Percentiles rank a stretch among this genome's conserved stretches.
phyloP scores from a whole-genome alignment of 1,139 yeast genomes.

The Kodamaea derodonti region DNA sequence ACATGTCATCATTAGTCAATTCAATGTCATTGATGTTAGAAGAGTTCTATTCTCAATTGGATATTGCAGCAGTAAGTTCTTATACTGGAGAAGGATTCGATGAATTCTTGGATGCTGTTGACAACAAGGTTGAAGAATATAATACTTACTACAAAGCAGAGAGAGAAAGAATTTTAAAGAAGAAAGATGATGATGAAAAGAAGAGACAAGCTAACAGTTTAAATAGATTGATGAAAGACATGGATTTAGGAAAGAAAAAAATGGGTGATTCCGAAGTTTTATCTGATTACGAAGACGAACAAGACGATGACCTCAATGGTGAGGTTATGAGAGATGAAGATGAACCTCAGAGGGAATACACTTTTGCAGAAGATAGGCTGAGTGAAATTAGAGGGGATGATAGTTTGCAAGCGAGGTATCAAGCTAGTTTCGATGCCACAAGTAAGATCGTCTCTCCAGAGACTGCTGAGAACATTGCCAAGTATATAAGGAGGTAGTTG shows the following conservation, averaged over 20 bases:
- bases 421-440: slow-evolving; percentile 64
- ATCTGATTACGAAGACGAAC: slow-evolving; percentile 53
- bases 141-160: slow-evolving; percentile 80
- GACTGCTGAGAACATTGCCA: slow-evolving; percentile 70
- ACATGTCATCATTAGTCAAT: slow-evolving; percentile 90
- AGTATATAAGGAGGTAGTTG: slow-evolving; percentile 41
- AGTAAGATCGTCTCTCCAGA: slow-evolving; percentile 59
- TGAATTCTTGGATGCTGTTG: slow-evolving; percentile 79
- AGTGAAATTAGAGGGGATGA: slow-evolving; percentile 48
- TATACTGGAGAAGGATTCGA: slow-evolving; percentile 93
- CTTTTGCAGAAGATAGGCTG: slow-evolving; percentile 67
- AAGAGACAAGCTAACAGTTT: slow-evolving; percentile 69
- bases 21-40: slow-evolving; percentile 96
- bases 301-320: slow-evolving; percentile 57
- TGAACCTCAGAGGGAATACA: slow-evolving; percentile 64
- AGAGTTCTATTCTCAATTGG: slow-evolving; percentile 91
- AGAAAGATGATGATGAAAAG: slow-evolving; percentile 74
- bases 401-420: slow-evolving; percentile 66
- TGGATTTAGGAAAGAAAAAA: slow-evolving; percentile 53
- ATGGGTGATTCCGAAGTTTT: slow-evolving; percentile 58
- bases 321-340: slow-evolving; percentile 63
- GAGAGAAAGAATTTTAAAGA: slow-evolving; percentile 73
- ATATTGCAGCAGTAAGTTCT: slow-evolving; percentile 87
- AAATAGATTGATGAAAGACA: slow-evolving; percentile 73
- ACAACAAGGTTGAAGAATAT: slow-evolving; percentile 83